phyloP scores from a whole-genome alignment of 2,329 filamentous ascomycete species.

The Neophaeococcomyces mojaviensis region DNA sequence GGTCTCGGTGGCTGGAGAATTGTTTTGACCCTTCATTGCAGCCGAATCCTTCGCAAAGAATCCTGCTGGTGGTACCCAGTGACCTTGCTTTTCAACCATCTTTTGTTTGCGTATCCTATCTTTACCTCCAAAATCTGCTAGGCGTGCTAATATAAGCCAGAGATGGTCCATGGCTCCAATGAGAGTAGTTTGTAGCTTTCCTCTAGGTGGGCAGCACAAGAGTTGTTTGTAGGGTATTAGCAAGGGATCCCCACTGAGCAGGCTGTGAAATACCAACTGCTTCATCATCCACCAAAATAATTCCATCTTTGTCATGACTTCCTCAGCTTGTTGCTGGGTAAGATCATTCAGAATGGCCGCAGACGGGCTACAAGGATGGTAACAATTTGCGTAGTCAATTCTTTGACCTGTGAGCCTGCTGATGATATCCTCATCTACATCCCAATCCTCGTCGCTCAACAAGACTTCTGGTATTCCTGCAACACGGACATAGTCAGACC shows the following conservation, averaged over 20 bases:
- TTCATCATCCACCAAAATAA: conserved; percentile 95
- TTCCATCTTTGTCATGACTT: conserved; percentile 74
- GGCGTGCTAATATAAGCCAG: conserved; percentile 69
- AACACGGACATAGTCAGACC: conserved; percentile 23
- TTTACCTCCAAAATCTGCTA: conserved; percentile 68
- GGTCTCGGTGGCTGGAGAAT: neutral
- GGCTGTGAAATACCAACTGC: conserved; percentile 85
- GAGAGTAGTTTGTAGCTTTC: conserved; percentile 67
- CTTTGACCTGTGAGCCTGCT: conserved; percentile 51
- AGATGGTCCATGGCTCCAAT: conserved; percentile 88
- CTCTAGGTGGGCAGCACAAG: conserved; percentile 81
- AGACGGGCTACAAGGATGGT: conserved; percentile 28
- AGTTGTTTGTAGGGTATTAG: conserved; percentile 78
- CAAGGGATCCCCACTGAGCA: conserved; percentile 74
- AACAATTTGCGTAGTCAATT: conserved; percentile 49
- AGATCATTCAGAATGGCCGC: conserved; percentile 24
- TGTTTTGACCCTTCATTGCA: conserved; percentile 7
- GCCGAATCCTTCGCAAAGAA: conserved; percentile 11
- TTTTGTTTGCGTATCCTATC: conserved; percentile 73
- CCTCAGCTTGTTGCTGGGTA: conserved; percentile 59
- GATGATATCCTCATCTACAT: conserved; percentile 51
- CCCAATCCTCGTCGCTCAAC: conserved; percentile 36
- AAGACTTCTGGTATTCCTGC: conserved; percentile 33
- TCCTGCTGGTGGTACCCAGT: conserved; percentile 42
- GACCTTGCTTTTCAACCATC: conserved; percentile 51